Base-by-base conservation (phyloP, 495 filamentous ascomycete genomes). In the Amphirosellinia nigrospora region DNA sequence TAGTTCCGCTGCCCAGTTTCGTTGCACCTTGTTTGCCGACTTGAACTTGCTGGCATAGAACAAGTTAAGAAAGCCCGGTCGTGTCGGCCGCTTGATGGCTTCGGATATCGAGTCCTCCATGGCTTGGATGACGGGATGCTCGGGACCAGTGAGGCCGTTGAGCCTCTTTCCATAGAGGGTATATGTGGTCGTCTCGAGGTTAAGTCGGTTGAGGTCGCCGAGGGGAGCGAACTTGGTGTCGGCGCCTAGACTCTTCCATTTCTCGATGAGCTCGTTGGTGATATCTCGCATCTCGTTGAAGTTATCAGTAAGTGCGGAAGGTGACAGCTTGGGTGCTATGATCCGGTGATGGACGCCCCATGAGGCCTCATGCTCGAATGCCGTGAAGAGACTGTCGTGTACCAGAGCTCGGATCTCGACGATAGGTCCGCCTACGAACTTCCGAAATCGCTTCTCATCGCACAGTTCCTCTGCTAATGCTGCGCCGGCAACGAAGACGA, bases 341-440 rank as follows among this genome's bases (percentile, higher is more conserved):
- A 92, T 85, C n/a, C 92, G 86, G 73, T 95, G 92, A 7, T 89
- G 89, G 52, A 92, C 79, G 3, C 80, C 87, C 92, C 91, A 94
- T 69, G 87, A 89, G 64, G 84, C 79, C 71, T 92, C 91, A 23
- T 86, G 80, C 34, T 87, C 75, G 70, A 85, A 85, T 8, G 91
- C 92, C 0, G 89, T 92, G 78, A 94, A 94, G 16, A 94, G 83
- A 5, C 90, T 84, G 73, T 91, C 89, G 64, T 88, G 79, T 0
- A 89, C 82, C 4, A 82, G 82, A 69, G 87, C 82, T 56, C 91
- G 85, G 53, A 92, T 82, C 76, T 93, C 80, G 16, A 81, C 69
- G 61, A 92, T 78, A 23, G 84, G 79, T 0, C 82, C 82, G 34
- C 81, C 79, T n/a, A 91, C 82, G 43, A 75, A 79, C 73, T 94